Base-by-base conservation (phyloP, 2,329 filamentous ascomycete species). In the Didymella pomorum region DNA sequence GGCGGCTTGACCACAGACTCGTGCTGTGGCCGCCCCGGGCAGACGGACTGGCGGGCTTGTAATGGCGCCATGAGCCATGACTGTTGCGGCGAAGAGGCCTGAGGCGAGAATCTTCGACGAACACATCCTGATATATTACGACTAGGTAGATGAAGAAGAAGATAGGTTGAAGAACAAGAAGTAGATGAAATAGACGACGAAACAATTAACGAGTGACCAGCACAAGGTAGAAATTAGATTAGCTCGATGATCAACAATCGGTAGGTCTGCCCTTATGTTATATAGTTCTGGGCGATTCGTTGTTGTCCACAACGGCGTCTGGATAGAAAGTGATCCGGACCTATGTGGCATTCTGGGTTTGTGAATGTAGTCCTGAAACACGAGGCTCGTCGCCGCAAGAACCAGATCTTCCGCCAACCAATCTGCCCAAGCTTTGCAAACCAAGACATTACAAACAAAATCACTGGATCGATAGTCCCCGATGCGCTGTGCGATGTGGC, bases 1-100 rank as follows among this genome's bases (percentile, higher is more conserved):
- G 61, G 84, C 80, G 71, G 83, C 81, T 54, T 79, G 65, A 35
- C 84, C 84, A 66, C 84, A 87, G 57, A 80, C 80, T 20, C 78
- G 67, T 49, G 77, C 64, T 76, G 84, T 82, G 60, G 81, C 81
- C 28, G 74, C 41, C 42, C 84, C 84, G 9, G 83, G 80, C 62
- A 80, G 77, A 63, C 84, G 82, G 41, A 80, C 76, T n/a, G 75
- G 71, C 14, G 84, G 84, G 33, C 70, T 77, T 44, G 75, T 78
- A 69, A 86, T 80, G 70, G 82, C 81, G 64, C 84, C 84, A 71
- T 87, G 84, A 67, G 78, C 82, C 20, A 71, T 57, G 48, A 62
- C 63, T 12, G 58, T 56, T 18, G 49, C 39, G 37, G 44, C 52
- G 39, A 60, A 56, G 21, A 60, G 33, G 52, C 52, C 58, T 18